Evolutionary conservation across 495 filamentous ascomycete genomes (phyloP).

Genomic region (Penicillium lividum): DNA sequence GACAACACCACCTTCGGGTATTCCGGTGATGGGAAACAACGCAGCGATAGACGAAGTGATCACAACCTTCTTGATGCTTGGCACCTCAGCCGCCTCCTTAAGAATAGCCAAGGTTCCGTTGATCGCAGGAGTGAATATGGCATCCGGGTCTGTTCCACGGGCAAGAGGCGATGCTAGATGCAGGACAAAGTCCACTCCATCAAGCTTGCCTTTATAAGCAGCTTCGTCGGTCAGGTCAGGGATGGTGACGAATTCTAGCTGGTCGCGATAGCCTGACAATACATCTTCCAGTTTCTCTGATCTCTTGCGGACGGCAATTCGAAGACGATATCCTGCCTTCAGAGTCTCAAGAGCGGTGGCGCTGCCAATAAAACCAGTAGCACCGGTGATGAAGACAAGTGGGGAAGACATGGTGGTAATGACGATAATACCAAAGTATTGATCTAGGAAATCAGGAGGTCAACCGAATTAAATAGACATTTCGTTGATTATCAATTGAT

Average conservation of each 20-base stretch:
- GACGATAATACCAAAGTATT: no score
- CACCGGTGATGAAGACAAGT: constrained; percentile 15
- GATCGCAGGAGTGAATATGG: neutral
- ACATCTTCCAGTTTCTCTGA: constrained; percentile 13
- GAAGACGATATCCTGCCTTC: constrained; percentile 31
- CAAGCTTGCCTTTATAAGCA: neutral
- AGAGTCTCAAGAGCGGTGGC: constrained; percentile 37
- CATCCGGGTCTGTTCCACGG: neutral
- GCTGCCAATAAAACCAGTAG: constrained; percentile 40
- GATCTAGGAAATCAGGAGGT: no score
- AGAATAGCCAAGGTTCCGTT: neutral
- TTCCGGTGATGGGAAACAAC: constrained; percentile 26
- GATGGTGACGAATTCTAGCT: neutral
- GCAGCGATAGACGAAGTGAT: constrained; percentile 32
- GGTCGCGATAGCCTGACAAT: neutral
- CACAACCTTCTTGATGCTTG: constrained; percentile 32
- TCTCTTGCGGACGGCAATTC: constrained; percentile 32
- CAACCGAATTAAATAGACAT: no score
- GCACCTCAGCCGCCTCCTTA: constrained; percentile 20
- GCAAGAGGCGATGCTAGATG: neutral
- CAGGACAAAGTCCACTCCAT: neutral
- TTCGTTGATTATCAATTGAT: no score
- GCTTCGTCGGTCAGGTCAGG: neutral
- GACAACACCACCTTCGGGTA: constrained; percentile 22
- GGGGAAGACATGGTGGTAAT: neutral